phyloP scores from a whole-genome alignment of 306 rosid genomes.

The Dicorynia guianensis region DNA sequence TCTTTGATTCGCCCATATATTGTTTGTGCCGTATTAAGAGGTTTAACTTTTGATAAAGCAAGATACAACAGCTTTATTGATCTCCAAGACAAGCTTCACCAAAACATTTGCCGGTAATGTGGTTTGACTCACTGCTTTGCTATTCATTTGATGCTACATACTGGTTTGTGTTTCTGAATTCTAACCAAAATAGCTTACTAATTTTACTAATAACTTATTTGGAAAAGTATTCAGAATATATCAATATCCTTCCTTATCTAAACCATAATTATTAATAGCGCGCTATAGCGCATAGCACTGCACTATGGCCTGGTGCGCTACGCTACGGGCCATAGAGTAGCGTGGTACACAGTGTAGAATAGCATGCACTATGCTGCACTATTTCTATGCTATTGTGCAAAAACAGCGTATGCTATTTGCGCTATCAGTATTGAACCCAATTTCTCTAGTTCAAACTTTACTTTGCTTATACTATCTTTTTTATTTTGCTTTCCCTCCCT shows the following conservation, averaged over 20 bases:
- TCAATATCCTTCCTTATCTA: background rate
- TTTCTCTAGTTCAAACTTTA: too few relatives aligned
- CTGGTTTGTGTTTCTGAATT: conserved; percentile 28
- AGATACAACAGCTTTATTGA: conserved; percentile 93
- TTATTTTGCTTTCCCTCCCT: background rate
- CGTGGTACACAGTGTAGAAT: too few relatives aligned
- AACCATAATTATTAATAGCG: too few relatives aligned
- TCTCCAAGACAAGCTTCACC: conserved; percentile 97
- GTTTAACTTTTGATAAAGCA: conserved; percentile 69
- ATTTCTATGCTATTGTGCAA: too few relatives aligned
- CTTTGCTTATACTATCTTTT: background rate
- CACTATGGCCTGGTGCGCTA: too few relatives aligned
- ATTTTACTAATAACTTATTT: background rate
- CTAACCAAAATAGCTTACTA: background rate
- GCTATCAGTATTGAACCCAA: too few relatives aligned
- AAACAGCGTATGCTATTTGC: too few relatives aligned
- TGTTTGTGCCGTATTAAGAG: conserved; percentile 91
- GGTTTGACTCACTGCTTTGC: conserved; percentile 23
- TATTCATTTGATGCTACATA: background rate
- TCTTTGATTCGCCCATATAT: conserved; percentile 71
- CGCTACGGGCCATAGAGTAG: too few relatives aligned
- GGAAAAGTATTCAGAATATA: background rate
- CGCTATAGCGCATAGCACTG: too few relatives aligned
- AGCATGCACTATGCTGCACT: too few relatives aligned
- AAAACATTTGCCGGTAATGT: conserved; percentile 90